A percentile compares a stretch with the other conserved stretches of the same genome.
Conservation (phyloP, 495 filamentous ascomycete genomes). For the Cercophora samala region DNA sequence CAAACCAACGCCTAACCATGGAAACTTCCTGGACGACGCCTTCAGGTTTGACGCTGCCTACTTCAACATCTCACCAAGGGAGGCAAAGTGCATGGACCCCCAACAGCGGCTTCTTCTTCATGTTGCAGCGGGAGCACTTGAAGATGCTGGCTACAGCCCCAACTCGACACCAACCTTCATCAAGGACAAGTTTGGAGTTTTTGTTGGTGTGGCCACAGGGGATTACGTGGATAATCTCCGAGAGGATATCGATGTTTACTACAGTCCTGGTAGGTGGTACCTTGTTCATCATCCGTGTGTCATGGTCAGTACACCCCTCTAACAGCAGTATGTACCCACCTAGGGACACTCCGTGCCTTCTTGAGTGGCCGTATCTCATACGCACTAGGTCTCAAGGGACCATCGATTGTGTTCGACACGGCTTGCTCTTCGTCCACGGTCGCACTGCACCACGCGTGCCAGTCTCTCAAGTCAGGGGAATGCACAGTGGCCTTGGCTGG, state of each 20-base stretch:
- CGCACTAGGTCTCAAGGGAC: constrained; percentile 53
- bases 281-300: too few species aligned
- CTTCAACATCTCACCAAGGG: constrained; percentile 42
- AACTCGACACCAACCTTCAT: constrained; percentile 17
- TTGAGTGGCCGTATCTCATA: constrained; percentile 37
- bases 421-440: constrained; percentile 53
- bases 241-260: constrained; percentile 20
- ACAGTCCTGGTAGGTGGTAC: constrained; percentile 19
- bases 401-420: constrained; percentile 53
- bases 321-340: too few species aligned
- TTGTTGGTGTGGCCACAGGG: constrained; percentile 14
- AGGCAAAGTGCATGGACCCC: constrained; percentile 47
- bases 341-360: constrained; percentile 27
- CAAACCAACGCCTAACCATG: not conserved
- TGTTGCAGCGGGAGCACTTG: constrained; percentile 39
- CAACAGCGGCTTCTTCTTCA: constrained; percentile 39
- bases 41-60: constrained; percentile 46
- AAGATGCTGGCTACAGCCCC: constrained; percentile 38
- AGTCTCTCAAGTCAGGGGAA: constrained; percentile 41
- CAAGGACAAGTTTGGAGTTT: constrained; percentile 14
- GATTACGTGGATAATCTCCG: constrained; percentile 23
- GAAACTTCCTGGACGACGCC: constrained; percentile 18
- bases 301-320: too few species aligned
- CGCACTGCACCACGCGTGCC: constrained; percentile 44
- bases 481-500: constrained; percentile 43